Conservation (phyloP, 78 protist species). For the Protostelium mycophagum region DNA sequence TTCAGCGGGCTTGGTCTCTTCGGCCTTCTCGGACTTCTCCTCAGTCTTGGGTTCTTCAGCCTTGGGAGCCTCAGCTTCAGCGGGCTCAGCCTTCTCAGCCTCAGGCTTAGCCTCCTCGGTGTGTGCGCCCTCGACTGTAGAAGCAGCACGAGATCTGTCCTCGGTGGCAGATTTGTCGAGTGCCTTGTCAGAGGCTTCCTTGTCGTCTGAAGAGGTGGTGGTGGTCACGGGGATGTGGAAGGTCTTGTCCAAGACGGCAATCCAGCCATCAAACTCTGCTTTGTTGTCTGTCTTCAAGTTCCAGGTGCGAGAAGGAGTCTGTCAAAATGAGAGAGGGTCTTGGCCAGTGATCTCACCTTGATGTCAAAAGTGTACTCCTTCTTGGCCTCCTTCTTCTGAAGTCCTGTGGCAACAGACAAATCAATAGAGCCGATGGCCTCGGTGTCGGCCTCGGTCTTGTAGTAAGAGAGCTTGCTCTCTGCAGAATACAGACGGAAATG, state of each 20-base stretch:
- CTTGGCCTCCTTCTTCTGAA: not conserved
- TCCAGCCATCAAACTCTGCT: not conserved
- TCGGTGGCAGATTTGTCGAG: too few relatives aligned
- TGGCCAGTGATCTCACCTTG: not conserved
- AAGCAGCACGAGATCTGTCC: too few relatives aligned
- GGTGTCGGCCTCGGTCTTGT: not conserved
- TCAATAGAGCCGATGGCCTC: not conserved
- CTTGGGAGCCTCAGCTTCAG: not conserved
- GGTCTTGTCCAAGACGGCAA: not conserved
- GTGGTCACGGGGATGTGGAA: not conserved
- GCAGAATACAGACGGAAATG: not conserved
- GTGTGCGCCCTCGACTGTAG: too few relatives aligned
- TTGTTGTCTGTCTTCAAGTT: not conserved
- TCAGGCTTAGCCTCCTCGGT: too few relatives aligned
- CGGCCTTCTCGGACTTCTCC: not conserved
- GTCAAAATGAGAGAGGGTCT: not conserved
- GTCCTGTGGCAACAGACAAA: not conserved
- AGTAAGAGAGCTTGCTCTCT: not conserved
- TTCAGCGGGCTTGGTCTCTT: not conserved
- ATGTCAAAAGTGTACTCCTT: not conserved
- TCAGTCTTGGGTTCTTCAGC: not conserved
- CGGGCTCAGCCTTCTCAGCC: too few relatives aligned
- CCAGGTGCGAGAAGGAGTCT: not conserved
- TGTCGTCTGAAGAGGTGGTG: too few relatives aligned
- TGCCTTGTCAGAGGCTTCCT: too few relatives aligned